Evolutionary conservation across 2,329 filamentous ascomycete genomes (phyloP).

Genomic region (Graphilbum fragrans): DNA sequence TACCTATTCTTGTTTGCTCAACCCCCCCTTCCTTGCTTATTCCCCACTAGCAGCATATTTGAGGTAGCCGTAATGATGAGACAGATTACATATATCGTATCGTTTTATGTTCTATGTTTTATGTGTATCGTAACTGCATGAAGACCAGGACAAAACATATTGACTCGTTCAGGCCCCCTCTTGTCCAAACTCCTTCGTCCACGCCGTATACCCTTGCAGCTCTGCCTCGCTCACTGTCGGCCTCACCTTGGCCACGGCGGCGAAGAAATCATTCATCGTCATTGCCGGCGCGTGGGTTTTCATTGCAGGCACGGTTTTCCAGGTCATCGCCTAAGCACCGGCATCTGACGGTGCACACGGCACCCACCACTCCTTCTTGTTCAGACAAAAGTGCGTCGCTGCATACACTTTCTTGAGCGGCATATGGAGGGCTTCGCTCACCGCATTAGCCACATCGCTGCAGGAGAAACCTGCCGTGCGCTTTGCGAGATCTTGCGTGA

Average conservation of each 20-base stretch:
- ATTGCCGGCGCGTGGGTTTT: slow-evolving; percentile 1
- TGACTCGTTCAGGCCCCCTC: slow-evolving; percentile 3
- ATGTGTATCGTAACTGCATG: no score
- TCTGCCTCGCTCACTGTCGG: slow-evolving; percentile 1
- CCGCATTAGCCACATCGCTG: slow-evolving; percentile 6
- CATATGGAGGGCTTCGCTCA: slow-evolving; percentile 5
- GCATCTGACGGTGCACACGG: not conserved
- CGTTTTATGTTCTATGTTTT: no score
- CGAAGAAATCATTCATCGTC: slow-evolving; percentile 4
- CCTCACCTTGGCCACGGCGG: slow-evolving; percentile 1
- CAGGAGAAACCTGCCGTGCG: slow-evolving; percentile 84
- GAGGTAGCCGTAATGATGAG: no score
- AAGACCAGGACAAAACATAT: no score
- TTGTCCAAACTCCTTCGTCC: slow-evolving; percentile 4
- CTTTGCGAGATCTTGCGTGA: slow-evolving; percentile 58
- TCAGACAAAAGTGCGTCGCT: slow-evolving; percentile 1
- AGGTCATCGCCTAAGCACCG: slow-evolving; percentile 4
- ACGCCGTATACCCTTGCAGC: slow-evolving; percentile 1
- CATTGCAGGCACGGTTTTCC: slow-evolving; percentile 3
- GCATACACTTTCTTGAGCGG: slow-evolving; percentile 3
- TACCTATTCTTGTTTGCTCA: no score
- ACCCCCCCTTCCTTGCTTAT: no score
- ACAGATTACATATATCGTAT: no score
- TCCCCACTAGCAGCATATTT: no score
- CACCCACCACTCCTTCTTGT: not conserved